Percentiles rank a stretch among this genome's conserved stretches.
phyloP scores from a whole-genome alignment of 768 basidiomycete genomes.

The Rhodosporidiobolus sp. region DNA sequence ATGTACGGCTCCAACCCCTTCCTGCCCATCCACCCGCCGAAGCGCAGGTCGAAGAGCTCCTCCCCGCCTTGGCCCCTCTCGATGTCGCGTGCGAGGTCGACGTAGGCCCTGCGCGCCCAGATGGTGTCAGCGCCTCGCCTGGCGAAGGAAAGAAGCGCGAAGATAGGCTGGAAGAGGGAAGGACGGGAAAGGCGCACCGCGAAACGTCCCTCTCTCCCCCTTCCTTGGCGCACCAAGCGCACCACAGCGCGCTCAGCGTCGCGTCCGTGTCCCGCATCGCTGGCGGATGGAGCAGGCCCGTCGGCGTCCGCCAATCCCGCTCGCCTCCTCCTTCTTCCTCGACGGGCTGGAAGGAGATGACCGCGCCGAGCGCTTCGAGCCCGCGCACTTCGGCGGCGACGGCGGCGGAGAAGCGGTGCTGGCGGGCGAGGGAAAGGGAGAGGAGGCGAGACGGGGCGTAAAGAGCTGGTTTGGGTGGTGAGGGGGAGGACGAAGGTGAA shows the following conservation, averaged over 20 bases:
- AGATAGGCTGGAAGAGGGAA: too few relatives aligned
- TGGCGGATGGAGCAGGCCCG: conserved; percentile 34
- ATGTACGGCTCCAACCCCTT: neutral
- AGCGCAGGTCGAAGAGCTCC: conserved; percentile 28
- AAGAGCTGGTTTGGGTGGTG: conserved; percentile 1
- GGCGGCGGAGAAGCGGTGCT: conserved; percentile 42
- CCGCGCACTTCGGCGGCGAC: conserved; percentile 9
- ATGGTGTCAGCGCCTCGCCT: too few relatives aligned
- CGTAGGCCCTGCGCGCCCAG: neutral
- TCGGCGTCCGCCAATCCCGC: neutral
- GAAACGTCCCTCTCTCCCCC: neutral
- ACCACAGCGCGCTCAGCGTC: conserved; percentile 17
- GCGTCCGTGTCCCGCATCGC: conserved; percentile 20
- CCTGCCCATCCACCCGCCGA: neutral
- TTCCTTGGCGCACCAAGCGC: neutral
- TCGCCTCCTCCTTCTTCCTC: neutral
- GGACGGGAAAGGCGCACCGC: neutral
- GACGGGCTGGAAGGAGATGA: neutral
- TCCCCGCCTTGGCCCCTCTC: conserved; percentile 16
- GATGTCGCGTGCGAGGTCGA: conserved; percentile 7
- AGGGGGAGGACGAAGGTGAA: neutral
- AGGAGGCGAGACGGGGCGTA: conserved; percentile 20
- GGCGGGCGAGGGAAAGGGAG: neutral
- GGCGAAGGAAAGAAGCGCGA: neutral
- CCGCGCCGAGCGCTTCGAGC: conserved; percentile 9